Evolutionary conservation across 2,329 filamentous ascomycete species (phyloP).

Genomic region (Fusarium sp.): DNA sequence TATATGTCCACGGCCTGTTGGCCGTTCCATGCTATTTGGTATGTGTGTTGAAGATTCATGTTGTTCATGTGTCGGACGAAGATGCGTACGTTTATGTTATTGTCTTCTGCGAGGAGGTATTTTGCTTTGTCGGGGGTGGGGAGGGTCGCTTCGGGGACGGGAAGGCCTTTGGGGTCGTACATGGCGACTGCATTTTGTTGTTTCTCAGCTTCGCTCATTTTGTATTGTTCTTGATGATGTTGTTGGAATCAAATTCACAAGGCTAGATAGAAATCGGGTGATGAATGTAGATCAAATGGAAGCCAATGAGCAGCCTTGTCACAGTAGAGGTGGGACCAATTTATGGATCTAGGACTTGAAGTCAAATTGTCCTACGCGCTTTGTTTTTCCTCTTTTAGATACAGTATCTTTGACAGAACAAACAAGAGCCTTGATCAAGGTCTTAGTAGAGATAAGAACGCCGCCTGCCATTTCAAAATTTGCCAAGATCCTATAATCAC

Average conservation of each 20-base stretch:
- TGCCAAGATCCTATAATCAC: background rate
- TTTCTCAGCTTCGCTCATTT: background rate
- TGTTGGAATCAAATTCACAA: background rate
- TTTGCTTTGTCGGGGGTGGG: background rate
- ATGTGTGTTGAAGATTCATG: background rate
- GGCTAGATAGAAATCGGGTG: no score
- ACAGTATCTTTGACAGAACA: no score
- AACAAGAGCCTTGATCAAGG: no score
- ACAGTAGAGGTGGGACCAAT: background rate
- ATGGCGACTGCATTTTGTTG: background rate
- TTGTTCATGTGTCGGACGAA: background rate
- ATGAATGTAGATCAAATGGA: background rate
- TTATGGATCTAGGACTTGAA: background rate
- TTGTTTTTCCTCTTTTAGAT: no score
- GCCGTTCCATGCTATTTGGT: slow-evolving; percentile 7
- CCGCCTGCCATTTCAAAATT: no score
- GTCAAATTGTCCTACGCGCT: background rate
- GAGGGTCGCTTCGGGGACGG: accelerated
- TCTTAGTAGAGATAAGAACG: no score
- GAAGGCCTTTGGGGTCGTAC: background rate
- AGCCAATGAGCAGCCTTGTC: background rate
- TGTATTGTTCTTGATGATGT: accelerated
- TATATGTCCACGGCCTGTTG: slow-evolving; percentile 1
- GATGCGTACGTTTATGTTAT: background rate
- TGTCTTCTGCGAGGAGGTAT: slow-evolving; percentile 16